Conservation (phyloP, 352 stramenopile species). For the Peronospora tabacina region DNA sequence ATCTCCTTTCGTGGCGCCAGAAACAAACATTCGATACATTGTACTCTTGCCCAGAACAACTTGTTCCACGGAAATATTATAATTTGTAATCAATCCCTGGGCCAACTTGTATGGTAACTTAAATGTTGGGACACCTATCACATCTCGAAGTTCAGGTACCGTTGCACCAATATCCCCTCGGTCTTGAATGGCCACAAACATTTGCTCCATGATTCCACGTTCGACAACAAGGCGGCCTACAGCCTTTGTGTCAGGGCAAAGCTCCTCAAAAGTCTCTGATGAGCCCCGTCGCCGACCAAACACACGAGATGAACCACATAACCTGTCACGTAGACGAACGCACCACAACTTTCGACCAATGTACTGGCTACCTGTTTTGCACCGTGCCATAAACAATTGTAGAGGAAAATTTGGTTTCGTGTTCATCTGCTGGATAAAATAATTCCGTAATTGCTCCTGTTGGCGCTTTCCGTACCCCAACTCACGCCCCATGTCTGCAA, state of each 20-base stretch:
- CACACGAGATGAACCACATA: conserved; percentile 1
- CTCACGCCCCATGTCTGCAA: conserved; percentile 81
- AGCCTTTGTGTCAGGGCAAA: conserved; percentile 15
- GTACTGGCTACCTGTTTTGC: conserved; percentile 50
- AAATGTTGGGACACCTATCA: conserved; percentile 74
- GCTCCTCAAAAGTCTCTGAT: conserved; percentile 19
- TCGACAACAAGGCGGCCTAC: conserved; percentile 46
- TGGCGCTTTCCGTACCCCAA: conserved; percentile 67
- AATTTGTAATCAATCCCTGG: conserved; percentile 71
- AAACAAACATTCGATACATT: conserved; percentile 80
- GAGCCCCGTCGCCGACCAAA: conserved; percentile 6
- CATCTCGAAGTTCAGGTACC: conserved; percentile 71
- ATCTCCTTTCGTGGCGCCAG: conserved; percentile 10
- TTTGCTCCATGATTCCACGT: conserved; percentile 75
- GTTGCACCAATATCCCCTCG: conserved; percentile 45
- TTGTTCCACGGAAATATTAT: conserved; percentile 69
- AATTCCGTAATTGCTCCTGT: conserved; percentile 76
- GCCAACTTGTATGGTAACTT: conserved; percentile 77
- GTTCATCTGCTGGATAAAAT: conserved; percentile 72
- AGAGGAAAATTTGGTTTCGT: conserved; percentile 49
- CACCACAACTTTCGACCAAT: conserved; percentile 77
- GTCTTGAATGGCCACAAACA: conserved; percentile 53
- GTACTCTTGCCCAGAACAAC: conserved; percentile 73
- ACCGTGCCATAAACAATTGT: conserved; percentile 75
- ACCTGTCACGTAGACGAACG: conserved; percentile 38